Evolutionary conservation across 2,329 filamentous ascomycete species (phyloP).

Genomic region (Fusarium chlamydosporum): DNA sequence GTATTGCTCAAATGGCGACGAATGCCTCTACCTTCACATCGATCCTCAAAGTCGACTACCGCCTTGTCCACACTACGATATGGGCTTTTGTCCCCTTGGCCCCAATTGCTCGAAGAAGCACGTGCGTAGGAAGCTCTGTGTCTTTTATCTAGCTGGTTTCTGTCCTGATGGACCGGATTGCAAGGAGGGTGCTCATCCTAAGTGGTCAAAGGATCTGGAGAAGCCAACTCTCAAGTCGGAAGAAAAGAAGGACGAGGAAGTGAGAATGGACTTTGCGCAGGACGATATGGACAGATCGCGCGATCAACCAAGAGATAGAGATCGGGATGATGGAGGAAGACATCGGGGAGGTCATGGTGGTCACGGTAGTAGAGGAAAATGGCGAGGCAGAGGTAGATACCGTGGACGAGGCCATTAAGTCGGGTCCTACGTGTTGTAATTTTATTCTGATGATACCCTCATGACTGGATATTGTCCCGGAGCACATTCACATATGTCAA

Average conservation of each 20-base stretch:
- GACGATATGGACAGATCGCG: slow-evolving; percentile 57
- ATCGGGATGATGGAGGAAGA: slow-evolving; percentile 51
- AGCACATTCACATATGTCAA: slow-evolving; percentile 4
- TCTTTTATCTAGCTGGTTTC: slow-evolving; percentile 92
- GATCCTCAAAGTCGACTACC: slow-evolving; percentile 84
- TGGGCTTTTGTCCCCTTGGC: slow-evolving; percentile 93
- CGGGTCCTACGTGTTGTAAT: slow-evolving; percentile 11
- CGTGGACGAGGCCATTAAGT: slow-evolving; percentile 54
- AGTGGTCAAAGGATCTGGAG: slow-evolving; percentile 82
- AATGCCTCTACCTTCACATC: slow-evolving; percentile 93
- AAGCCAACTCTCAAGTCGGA: slow-evolving; percentile 79
- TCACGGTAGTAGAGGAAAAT: slow-evolving; percentile 55
- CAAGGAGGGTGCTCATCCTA: slow-evolving; percentile 84
- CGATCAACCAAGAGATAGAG: slow-evolving; percentile 54
- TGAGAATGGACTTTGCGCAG: slow-evolving; percentile 53
- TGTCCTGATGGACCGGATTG: slow-evolving; percentile 86
- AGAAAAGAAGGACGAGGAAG: slow-evolving; percentile 70
- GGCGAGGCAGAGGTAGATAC: slow-evolving; percentile 58
- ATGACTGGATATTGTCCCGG: slow-evolving; percentile 1
- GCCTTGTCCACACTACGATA: slow-evolving; percentile 91
- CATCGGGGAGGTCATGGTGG: slow-evolving; percentile 52
- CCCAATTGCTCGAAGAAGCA: slow-evolving; percentile 91
- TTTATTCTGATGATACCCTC: slow-evolving; percentile 42
- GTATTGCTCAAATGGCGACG: slow-evolving; percentile 96
- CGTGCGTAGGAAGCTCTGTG: slow-evolving; percentile 83